Percentiles rank a stretch among this genome's conserved stretches.
These are phyloP conservation scores for Mortierella sp. DNA, from an alignment of 371 early-diverging fungal species.

Conservation along the genomic window DNA sequence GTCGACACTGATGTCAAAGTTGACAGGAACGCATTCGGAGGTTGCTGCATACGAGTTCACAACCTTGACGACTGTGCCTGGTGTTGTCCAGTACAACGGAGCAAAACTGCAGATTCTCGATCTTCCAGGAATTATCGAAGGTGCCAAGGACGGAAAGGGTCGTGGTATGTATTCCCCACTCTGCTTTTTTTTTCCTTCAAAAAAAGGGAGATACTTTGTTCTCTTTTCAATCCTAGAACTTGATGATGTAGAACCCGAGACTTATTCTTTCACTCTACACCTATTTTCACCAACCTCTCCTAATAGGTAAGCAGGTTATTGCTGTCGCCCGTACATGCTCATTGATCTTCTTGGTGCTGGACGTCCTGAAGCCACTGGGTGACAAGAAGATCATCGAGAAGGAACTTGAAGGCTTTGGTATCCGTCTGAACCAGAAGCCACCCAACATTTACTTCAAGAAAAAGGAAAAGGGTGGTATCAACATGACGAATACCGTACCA, in stretches of 20 bases:
- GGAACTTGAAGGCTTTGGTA: constrained; percentile 99
- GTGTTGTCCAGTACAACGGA: constrained; percentile 97
- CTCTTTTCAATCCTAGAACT: neutral
- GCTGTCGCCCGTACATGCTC: constrained; percentile 96
- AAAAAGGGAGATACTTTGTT: constrained; percentile 84
- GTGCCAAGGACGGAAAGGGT: constrained; percentile 99
- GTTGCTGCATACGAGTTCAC: constrained; percentile 99
- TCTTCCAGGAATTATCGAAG: constrained; percentile 97
- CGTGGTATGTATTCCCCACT: constrained; percentile 75
- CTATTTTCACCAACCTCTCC: neutral
- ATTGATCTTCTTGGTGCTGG: constrained; percentile 95
- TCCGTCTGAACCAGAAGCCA: constrained; percentile 95
- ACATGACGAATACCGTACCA: constrained; percentile 88
- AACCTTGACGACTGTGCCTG: constrained; percentile 98
- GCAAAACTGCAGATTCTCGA: constrained; percentile 95
- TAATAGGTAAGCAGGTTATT: constrained; percentile 72
- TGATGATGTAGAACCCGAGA: neutral
- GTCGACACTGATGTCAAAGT: constrained; percentile 95
- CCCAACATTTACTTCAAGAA: constrained; percentile 96
- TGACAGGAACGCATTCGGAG: constrained; percentile 98
- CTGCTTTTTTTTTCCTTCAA: constrained; percentile 50
- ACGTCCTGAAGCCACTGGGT: constrained; percentile 95
- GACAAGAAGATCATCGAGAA: constrained; percentile 96
- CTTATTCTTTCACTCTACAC: neutral
- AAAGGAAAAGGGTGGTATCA: constrained; percentile 96